These are phyloP conservation scores for Paramyrothecium roridum DNA, from an alignment of 2,329 filamentous ascomycete genomes.

Conservation along the genomic window DNA sequence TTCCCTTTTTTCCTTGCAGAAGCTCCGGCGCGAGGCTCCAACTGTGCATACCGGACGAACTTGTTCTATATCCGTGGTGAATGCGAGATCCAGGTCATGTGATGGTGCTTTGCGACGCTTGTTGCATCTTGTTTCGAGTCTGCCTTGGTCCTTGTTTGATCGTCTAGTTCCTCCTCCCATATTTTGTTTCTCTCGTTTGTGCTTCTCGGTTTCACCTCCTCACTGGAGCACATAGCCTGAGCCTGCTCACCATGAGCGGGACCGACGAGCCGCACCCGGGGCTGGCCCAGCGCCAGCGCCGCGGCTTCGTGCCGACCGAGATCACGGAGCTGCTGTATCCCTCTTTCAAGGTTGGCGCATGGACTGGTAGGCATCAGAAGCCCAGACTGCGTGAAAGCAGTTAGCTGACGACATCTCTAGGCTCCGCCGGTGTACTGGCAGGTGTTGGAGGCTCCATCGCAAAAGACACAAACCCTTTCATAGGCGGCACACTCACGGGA, in stretches of 20 bases:
- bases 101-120: too few relatives aligned
- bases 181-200: background rate
- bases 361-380: slow-evolving; percentile 43
- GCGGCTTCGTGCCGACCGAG: slow-evolving; percentile 39
- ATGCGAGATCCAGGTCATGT: too few relatives aligned
- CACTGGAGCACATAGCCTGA: slow-evolving; percentile 4
- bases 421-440: slow-evolving; percentile 57
- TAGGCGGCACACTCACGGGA: slow-evolving; percentile 71
- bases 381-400: background rate
- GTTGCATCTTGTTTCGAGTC: too few relatives aligned
- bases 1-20: slow-evolving; percentile 16
- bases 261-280: slow-evolving; percentile 13
- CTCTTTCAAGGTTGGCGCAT: slow-evolving; percentile 57
- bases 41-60: too few relatives aligned
- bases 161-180: too few relatives aligned
- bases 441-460: slow-evolving; percentile 72
- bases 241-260: slow-evolving; percentile 5
- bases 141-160: too few relatives aligned
- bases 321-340: slow-evolving; percentile 42
- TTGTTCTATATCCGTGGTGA: too few relatives aligned
- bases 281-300: slow-evolving; percentile 18
- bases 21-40: background rate
- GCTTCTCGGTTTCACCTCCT: background rate
- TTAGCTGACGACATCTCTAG: slow-evolving; percentile 33
- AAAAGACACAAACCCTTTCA: slow-evolving; percentile 60